Evolutionary conservation across 345 rosid species (phyloP).

Genomic region (Citrus cavaleriei): DNA sequence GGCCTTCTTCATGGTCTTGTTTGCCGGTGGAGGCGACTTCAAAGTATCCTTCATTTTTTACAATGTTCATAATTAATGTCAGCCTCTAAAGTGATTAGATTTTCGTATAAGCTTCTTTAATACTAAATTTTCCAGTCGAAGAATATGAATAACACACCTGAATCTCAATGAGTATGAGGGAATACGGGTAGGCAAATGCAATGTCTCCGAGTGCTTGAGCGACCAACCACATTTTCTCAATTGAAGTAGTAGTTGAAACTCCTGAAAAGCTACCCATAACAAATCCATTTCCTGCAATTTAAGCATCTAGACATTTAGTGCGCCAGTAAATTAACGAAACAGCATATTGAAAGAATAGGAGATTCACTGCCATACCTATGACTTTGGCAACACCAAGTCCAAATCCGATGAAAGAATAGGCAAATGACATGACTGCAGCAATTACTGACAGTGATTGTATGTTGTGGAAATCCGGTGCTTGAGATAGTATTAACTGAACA

Average conservation of each 20-base stretch:
- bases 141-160: constrained; percentile 20
- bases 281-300: constrained; percentile 15
- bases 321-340: too few relatives aligned
- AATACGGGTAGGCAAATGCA: constrained; percentile 42
- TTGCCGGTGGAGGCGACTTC: constrained; percentile 48
- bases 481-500: constrained; percentile 43
- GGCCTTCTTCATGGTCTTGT: constrained; percentile 44
- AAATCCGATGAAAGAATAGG: constrained; percentile 48
- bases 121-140: not conserved
- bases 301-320: not conserved
- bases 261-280: constrained; percentile 34
- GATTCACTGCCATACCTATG: constrained; percentile 23
- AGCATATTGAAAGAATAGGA: too few relatives aligned
- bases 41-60: constrained; percentile 37
- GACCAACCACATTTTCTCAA: constrained; percentile 31
- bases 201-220: constrained; percentile 47
- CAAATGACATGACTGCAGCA: constrained; percentile 55
- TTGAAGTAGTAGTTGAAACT: constrained; percentile 18
- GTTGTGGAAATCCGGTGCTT: constrained; percentile 53
- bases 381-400: constrained; percentile 47
- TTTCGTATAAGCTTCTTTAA: not conserved
- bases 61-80: not conserved
- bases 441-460: constrained; percentile 46
- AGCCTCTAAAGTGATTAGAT: not conserved
- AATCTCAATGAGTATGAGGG: constrained; percentile 35